phyloP scores from a whole-genome alignment of 257 asterid genomes.

The Scutellaria galericulata region DNA sequence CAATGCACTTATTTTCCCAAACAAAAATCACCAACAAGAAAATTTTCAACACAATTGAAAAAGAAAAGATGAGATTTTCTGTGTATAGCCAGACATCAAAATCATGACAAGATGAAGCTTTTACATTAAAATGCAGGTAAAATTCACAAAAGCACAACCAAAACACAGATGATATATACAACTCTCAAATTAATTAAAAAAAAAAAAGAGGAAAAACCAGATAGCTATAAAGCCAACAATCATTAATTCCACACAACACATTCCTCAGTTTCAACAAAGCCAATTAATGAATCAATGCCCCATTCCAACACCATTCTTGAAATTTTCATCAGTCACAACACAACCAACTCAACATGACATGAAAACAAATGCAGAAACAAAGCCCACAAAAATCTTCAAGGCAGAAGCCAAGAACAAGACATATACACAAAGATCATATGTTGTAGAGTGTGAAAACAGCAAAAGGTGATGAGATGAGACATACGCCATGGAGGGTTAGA shows the following conservation, averaged over 20 bases:
- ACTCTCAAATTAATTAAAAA: background rate
- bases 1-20: constrained; percentile 11
- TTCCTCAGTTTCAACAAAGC: background rate
- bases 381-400: constrained; percentile 15
- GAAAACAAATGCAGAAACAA: constrained; percentile 19
- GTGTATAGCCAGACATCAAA: no score
- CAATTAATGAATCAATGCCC: constrained; percentile 27
- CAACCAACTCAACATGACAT: constrained; percentile 9
- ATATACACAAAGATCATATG: constrained; percentile 7
- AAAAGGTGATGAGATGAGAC: constrained; percentile 17
- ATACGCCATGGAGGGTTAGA: constrained; percentile 89
- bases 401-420: background rate
- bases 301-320: constrained; percentile 29
- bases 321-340: background rate
- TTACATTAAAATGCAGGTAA: constrained; percentile 20
- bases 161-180: background rate
- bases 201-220: background rate
- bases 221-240: background rate
- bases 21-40: background rate
- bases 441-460: constrained; percentile 13
- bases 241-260: constrained; percentile 12
- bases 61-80: background rate
- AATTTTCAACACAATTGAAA: background rate
- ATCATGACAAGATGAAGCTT: constrained; percentile 26
- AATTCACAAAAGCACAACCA: constrained; percentile 18